Evolutionary conservation across 805 yeast species (phyloP).

Genomic region (Cyberlindnera galapagoensis): DNA sequence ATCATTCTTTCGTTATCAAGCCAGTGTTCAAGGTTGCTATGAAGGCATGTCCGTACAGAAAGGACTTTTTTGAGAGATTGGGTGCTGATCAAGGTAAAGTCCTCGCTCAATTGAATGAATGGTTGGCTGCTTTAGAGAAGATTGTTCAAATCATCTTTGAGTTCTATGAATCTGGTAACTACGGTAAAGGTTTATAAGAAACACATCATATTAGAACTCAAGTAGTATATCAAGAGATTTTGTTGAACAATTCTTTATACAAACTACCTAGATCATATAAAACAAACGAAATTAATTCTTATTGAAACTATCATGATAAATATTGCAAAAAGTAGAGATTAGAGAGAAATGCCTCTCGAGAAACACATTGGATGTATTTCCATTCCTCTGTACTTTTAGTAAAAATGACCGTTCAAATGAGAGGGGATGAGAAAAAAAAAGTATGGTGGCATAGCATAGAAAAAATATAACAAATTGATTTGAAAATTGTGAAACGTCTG

Average conservation of each 20-base stretch:
- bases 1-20: constrained; percentile 74
- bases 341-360: too few species aligned
- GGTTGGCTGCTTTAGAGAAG: constrained; percentile 73
- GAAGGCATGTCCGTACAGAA: constrained; percentile 92
- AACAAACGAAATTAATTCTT: too few species aligned
- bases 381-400: constrained; percentile 1
- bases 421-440: constrained; percentile 1
- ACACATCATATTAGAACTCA: too few species aligned
- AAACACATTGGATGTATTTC: too few species aligned
- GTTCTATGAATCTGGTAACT: constrained; percentile 73
- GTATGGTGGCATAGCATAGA: neutral
- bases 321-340: too few species aligned
- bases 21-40: constrained; percentile 90
- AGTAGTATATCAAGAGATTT: too few species aligned
- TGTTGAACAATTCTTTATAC: too few species aligned
- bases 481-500: too few species aligned
- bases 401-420: constrained; percentile 1
- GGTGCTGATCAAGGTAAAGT: constrained; percentile 73
- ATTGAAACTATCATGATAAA: too few species aligned
- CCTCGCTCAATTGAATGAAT: constrained; percentile 50
- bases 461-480: too few species aligned
- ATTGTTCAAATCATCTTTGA: constrained; percentile 68
- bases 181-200: constrained; percentile 77
- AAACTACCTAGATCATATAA: too few species aligned
- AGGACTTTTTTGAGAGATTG: constrained; percentile 74